Evolutionary conservation across 192 early-diverging fungal genomes (phyloP).

Genomic region (Mycoemilia scoparia): DNA sequence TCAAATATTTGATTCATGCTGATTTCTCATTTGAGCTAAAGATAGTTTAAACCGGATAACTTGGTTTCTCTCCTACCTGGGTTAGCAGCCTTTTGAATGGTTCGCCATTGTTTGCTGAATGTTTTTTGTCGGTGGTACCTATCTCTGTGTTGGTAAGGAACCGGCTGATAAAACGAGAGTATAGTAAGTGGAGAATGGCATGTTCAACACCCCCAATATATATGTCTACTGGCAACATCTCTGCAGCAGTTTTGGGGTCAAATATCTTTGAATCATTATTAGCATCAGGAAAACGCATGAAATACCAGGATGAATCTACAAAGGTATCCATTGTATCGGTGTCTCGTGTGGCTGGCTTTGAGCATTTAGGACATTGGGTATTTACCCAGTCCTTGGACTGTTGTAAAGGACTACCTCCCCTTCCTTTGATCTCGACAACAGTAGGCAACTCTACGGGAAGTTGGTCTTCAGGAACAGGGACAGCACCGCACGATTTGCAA

Average conservation of each 20-base stretch:
- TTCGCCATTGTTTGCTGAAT: constrained; percentile 39
- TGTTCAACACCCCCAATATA: constrained; percentile 95
- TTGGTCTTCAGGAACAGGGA: constrained; percentile 66
- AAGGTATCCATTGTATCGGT: constrained; percentile 97
- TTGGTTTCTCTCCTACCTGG: too few relatives aligned
- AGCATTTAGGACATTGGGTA: constrained; percentile 59
- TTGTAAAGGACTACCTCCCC: constrained; percentile 52
- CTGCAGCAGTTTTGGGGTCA: constrained; percentile 25
- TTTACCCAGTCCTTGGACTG: constrained; percentile 45
- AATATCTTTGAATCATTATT: constrained; percentile 41
- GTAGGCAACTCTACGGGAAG: constrained; percentile 59
- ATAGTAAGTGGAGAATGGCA: constrained; percentile 82
- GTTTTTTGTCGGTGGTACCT: constrained; percentile 23
- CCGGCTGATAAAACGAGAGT: constrained; percentile 79
- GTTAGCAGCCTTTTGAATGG: constrained; percentile 74
- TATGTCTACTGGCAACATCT: constrained; percentile 64
- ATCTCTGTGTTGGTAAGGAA: constrained; percentile 52
- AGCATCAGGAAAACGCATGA: constrained; percentile 66
- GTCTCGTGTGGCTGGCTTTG: constrained; percentile 53
- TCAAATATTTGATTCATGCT: background rate
- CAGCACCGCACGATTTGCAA: constrained; percentile 55
- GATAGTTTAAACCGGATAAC: background rate
- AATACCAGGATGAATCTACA: constrained; percentile 96
- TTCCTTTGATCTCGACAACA: constrained; percentile 36
- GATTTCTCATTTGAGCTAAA: background rate